Percentiles rank a stretch among this genome's conserved stretches.
Evolutionary conservation across 2,329 filamentous ascomycete genomes (phyloP).

Genomic region (Periconia macrospinosa): DNA sequence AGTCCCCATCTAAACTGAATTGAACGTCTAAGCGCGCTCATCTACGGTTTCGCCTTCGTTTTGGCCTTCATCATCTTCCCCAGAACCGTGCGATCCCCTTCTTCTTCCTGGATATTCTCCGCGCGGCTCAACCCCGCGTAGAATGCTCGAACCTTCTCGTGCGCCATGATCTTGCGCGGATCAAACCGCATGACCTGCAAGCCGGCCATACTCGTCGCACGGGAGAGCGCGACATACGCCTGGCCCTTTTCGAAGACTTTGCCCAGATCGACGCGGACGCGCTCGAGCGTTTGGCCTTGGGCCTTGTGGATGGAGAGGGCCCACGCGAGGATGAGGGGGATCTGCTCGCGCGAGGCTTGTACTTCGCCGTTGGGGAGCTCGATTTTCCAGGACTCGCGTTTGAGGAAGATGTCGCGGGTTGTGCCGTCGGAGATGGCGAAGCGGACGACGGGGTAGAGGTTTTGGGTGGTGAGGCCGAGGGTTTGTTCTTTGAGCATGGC

Average conservation of each 20-base stretch:
- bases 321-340: constrained; percentile 92
- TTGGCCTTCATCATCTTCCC: constrained; percentile 31
- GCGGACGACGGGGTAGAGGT: constrained; percentile 78
- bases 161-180: constrained; percentile 89
- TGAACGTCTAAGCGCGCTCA: neutral
- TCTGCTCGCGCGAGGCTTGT: constrained; percentile 75
- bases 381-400: constrained; percentile 92
- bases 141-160: constrained; percentile 81
- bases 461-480: constrained; percentile 52
- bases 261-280: constrained; percentile 91
- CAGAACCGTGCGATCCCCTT: constrained; percentile 34
- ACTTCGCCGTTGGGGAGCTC: constrained; percentile 95
- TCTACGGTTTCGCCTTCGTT: constrained; percentile 12
- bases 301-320: constrained; percentile 97
- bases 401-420: constrained; percentile 74
- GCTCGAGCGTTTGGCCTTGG: constrained; percentile 89
- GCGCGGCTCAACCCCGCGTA: constrained; percentile 81
- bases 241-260: constrained; percentile 96
- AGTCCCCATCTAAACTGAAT: neutral
- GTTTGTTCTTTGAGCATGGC: constrained; percentile 46
- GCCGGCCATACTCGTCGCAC: constrained; percentile 84
- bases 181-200: constrained; percentile 89
- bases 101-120: constrained; percentile 49
- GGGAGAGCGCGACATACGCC: constrained; percentile 93
- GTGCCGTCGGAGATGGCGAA: constrained; percentile 81